phyloP scores from a whole-genome alignment of 345 rosid genomes.

The Melaleuca quinquenervia region DNA sequence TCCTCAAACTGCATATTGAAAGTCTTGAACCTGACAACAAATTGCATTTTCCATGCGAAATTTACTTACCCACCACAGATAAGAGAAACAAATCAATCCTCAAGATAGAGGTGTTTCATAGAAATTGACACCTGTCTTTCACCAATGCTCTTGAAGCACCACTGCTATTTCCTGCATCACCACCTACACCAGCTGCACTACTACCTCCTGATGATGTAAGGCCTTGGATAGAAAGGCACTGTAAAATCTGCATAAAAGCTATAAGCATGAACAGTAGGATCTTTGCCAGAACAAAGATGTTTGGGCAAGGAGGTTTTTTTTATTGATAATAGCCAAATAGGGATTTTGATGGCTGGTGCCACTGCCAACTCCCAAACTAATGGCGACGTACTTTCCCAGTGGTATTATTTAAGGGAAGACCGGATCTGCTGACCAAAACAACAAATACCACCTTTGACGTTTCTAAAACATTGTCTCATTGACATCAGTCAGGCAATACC shows the following conservation, averaged over 20 bases:
- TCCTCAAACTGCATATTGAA: conserved; percentile 93
- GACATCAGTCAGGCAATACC: neutral
- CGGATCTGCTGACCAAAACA: neutral
- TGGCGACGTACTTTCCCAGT: neutral
- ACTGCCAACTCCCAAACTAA: neutral
- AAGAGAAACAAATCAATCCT: neutral
- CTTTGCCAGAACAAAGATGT: neutral
- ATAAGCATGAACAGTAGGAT: neutral
- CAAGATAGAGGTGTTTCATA: neutral
- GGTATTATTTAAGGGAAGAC: neutral
- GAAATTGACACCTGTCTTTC: conserved; percentile 60
- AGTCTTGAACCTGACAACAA: conserved; percentile 63
- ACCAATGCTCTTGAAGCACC: conserved; percentile 84
- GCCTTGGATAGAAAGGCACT: conserved; percentile 78
- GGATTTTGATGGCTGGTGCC: neutral
- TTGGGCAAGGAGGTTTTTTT: neutral
- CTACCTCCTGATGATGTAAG: conserved; percentile 94
- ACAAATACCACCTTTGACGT: neutral
- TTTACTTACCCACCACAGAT: neutral
- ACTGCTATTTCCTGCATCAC: conserved; percentile 76
- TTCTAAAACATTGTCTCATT: neutral
- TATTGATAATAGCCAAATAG: neutral
- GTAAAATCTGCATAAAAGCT: conserved; percentile 43
- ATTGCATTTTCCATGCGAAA: neutral
- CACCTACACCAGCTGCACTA: conserved; percentile 38